Evolutionary conservation across 768 basidiomycete species (phyloP), one percentile per base, ranked within the genome.

Genomic region (Hericium coralloides): DNA sequence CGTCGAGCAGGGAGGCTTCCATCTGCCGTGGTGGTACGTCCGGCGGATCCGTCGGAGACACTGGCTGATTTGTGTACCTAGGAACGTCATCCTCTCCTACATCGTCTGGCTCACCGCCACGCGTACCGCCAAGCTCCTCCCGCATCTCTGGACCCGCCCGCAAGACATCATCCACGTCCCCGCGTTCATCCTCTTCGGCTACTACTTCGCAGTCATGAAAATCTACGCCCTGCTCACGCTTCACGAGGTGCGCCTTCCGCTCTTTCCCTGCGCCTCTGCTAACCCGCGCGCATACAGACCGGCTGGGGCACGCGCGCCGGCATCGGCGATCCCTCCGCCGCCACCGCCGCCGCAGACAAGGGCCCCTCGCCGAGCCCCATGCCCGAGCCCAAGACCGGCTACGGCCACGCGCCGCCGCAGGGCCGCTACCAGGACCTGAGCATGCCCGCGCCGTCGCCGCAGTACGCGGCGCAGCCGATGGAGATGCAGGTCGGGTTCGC

Each of bases 231-330:
- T 94, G 47, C 85, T 83, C 68, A 95, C 92, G 53, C 77, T 95
- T 56, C 93, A 95, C 72, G 91, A 95, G 78, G 85, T 86, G 55
- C n/a, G 79, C 64, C 12, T 20, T 12, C 38, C 1, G 8, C 25
- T 41, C 22, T 36, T 15, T 17, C 45, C 38, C 49, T 52, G 4
- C 7, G 2, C 50, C 22, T n/a, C n/a, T 57, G 15, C 56, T 48
- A 8, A 31, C 22, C 8, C 6, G 58, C 38, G 15, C n/a, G n/a
- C n/a, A n/a, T n/a, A n/a, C 49, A 90, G 85, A 94, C 91, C 66
- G 92, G 87, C 43, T 95, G 92, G 93, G 93, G 93, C 45, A 97
- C 92, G n/a, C 87, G 92, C 69, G 83, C 93, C 6, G 92, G 93
- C 73, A 90, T 94, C 65, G 90, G 91, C 66, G 89, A 93, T 75